Conservation (phyloP, 352 stramenopile species). For the Blastocystis sp. region DNA sequence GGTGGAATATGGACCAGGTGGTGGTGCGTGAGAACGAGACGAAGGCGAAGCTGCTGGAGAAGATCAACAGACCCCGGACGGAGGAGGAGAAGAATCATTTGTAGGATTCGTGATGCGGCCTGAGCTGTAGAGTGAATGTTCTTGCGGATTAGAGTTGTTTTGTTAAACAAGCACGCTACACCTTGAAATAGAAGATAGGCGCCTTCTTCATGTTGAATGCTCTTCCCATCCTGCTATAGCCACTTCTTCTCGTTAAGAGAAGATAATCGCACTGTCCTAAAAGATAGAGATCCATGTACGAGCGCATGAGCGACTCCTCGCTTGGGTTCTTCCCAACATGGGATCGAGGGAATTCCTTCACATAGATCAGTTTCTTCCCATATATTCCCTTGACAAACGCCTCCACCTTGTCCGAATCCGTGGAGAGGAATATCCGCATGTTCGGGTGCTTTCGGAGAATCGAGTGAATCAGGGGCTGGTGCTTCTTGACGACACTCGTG, state of each 20-base stretch:
- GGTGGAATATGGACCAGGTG: constrained; percentile 58
- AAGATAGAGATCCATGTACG: constrained; percentile 64
- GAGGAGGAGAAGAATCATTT: constrained; percentile 60
- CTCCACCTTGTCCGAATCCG: constrained; percentile 47
- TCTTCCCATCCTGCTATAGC: constrained; percentile 28
- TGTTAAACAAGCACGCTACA: constrained; percentile 1
- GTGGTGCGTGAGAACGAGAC: constrained; percentile 59
- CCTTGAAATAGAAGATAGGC: constrained; percentile 25
- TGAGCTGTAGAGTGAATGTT: constrained; percentile 53
- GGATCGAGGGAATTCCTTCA: constrained; percentile 9
- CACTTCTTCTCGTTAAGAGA: constrained; percentile 19
- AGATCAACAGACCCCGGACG: constrained; percentile 33
- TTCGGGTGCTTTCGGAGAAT: constrained; percentile 6
- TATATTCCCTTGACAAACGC: background rate
- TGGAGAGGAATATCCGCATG: constrained; percentile 28
- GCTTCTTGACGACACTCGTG: background rate
- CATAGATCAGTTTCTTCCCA: background rate
- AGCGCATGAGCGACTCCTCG: constrained; percentile 33
- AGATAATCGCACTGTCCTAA: constrained; percentile 58
- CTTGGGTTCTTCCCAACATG: constrained; percentile 30
- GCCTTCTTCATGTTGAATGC: constrained; percentile 25
- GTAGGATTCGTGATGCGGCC: background rate
- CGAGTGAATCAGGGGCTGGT: background rate
- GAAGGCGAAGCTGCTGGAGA: constrained; percentile 42
- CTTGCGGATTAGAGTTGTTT: constrained; percentile 2